phyloP scores from a whole-genome alignment of 306 rosid species.

The Alnus glutinosa region DNA sequence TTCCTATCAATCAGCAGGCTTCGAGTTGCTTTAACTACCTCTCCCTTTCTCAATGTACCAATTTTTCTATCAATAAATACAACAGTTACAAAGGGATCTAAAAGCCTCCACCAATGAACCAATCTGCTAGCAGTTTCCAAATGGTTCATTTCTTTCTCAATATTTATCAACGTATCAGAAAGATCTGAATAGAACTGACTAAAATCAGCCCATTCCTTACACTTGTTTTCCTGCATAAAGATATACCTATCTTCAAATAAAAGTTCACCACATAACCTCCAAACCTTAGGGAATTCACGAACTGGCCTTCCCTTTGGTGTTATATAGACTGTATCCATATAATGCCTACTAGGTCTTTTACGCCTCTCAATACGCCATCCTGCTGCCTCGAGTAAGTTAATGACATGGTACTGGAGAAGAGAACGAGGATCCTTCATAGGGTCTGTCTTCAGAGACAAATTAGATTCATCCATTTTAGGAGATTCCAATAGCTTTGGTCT shows the following conservation, averaged over 20 bases:
- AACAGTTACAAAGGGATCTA: conserved; percentile 84
- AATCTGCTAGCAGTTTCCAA: conserved; percentile 44
- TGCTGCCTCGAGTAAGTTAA: conserved; percentile 61
- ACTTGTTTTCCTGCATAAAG: conserved; percentile 33
- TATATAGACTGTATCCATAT: conserved; percentile 66
- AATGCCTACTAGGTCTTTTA: conserved; percentile 67
- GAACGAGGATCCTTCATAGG: conserved; percentile 58
- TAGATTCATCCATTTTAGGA: conserved; percentile 40
- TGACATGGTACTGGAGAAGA: conserved; percentile 55
- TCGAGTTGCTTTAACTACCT: conserved; percentile 57
- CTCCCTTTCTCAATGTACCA: conserved; percentile 84
- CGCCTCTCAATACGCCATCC: conserved; percentile 83
- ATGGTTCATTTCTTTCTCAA: conserved; percentile 53
- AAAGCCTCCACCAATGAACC: conserved; percentile 73
- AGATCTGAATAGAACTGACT: conserved; percentile 79
- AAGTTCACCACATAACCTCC: conserved; percentile 81
- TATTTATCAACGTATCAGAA: conserved; percentile 49
- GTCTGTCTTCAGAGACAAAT: conserved; percentile 39
- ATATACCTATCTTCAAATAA: conserved; percentile 51
- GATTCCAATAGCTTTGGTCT: conserved; percentile 35
- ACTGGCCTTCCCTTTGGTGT: conserved; percentile 77
- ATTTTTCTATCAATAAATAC: conserved; percentile 70
- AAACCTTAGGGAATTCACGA: conserved; percentile 82
- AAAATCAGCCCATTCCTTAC: conserved; percentile 67
- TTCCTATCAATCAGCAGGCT: conserved; percentile 38